These are phyloP conservation scores for Aleurites moluccanus DNA, from an alignment of 441 rosid species.

Conservation along the genomic window DNA sequence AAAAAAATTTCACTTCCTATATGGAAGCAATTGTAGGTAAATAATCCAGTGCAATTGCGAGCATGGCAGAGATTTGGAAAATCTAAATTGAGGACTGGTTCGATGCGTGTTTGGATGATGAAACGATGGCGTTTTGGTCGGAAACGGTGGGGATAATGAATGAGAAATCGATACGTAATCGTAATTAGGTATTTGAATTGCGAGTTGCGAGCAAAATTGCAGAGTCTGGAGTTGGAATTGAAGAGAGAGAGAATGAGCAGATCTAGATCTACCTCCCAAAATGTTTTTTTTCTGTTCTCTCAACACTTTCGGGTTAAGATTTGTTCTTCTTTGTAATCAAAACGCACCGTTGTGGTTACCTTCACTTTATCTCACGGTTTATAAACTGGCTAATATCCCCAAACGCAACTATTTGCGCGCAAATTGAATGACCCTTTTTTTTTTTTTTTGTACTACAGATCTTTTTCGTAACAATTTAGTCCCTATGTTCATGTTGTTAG, in stretches of 20 bases:
- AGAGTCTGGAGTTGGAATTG: too few species aligned
- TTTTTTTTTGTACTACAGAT: too few species aligned
- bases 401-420: too few species aligned
- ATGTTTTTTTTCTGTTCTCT: neutral
- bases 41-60: neutral
- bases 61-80: constrained; percentile 7
- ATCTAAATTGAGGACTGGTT: constrained; percentile 13
- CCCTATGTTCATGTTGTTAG: too few species aligned
- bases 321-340: neutral
- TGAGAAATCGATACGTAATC: neutral
- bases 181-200: neutral
- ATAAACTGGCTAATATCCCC: too few species aligned
- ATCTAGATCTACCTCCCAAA: constrained; percentile 15
- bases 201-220: too few species aligned
- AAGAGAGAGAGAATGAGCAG: neutral
- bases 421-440: too few species aligned
- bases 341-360: constrained; percentile 13
- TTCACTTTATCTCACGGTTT: too few species aligned
- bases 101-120: neutral
- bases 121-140: neutral
- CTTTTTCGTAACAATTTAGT: too few species aligned
- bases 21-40: neutral
- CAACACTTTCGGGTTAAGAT: too few species aligned
- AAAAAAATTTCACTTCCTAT: neutral
- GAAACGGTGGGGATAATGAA: neutral